A percentile compares a stretch with the other conserved stretches of the same genome.
phyloP scores from a whole-genome alignment of 805 yeast genomes.

The Maudiozyma serrabonitensis region DNA sequence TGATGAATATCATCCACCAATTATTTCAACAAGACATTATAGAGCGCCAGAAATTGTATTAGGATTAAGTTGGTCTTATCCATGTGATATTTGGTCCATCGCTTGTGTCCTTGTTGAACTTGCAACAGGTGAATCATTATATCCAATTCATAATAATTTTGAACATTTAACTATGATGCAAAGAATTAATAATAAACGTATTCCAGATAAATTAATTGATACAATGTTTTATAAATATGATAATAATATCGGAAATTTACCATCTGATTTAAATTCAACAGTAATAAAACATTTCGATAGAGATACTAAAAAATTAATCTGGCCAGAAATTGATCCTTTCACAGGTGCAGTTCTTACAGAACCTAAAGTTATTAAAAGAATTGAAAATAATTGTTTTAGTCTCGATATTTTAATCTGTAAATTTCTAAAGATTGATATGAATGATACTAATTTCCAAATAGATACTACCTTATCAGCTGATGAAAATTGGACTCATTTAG shows the following conservation, averaged over 20 bases:
- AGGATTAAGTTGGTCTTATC: constrained; percentile 94
- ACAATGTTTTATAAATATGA: constrained; percentile 27
- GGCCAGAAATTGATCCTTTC: constrained; percentile 25
- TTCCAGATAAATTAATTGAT: constrained; percentile 32
- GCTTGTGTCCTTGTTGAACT: constrained; percentile 91
- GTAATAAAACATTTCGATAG: constrained; percentile 27
- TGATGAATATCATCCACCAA: constrained; percentile 86
- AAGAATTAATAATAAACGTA: constrained; percentile 49
- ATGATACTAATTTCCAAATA: constrained; percentile 18
- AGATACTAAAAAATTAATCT: constrained; percentile 13
- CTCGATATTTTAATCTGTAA: constrained; percentile 24
- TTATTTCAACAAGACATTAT: constrained; percentile 92
- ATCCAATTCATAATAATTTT: constrained; percentile 87
- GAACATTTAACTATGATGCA: constrained; percentile 97
- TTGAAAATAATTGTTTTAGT: constrained; percentile 23
- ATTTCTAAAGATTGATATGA: constrained; percentile 21
- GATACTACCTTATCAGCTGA: constrained; percentile 25
- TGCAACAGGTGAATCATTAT: constrained; percentile 87
- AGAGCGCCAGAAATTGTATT: constrained; percentile 94
- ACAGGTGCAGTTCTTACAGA: constrained; percentile 22
- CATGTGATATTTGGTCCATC: constrained; percentile 95
- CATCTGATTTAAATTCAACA: constrained; percentile 25
- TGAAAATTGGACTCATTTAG: constrained; percentile 24
- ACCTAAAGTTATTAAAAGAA: constrained; percentile 24
- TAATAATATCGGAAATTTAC: constrained; percentile 25